Evolutionary conservation across 805 yeast species (phyloP), one percentile per base, ranked within the genome.

Genomic region (Saccharomycopsis sp.): DNA sequence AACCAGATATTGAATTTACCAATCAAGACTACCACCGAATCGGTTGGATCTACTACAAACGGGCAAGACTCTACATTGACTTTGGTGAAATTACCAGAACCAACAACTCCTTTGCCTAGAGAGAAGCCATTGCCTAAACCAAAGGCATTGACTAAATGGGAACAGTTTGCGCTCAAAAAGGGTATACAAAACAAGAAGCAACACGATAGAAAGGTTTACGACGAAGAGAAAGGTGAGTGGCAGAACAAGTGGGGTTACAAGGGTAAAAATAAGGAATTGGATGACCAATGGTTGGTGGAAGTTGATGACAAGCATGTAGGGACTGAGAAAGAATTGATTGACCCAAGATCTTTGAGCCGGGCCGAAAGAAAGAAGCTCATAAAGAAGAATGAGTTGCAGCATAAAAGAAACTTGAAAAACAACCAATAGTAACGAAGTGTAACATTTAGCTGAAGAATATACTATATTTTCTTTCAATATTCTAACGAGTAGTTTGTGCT

Each of bases 241-340:
- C 97, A 87, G 61, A 92, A 96, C 66, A 92, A 91, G 73, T 94
- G 99, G 99, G 99, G 99, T 61, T 92, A 87, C 76, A 85, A 87
- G 64, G 98, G 98, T 68, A 83, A 83, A 73, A 94, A 94, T 73
- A 92, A 94, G 75, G 82, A 83, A 24, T 68, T 84, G 64, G 98
- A 92, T 67, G 75, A 79, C 67, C 97, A 94, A 73, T 94, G 99
- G 99, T 78, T 90, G 68, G 97, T 92, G 58, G 99, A 94, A 74
- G 88, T 92, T 61, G 89, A 89, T 60, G 95, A 88, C 55, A 79
- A 84, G 64, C 84, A 78, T 29, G 79, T 80, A 67, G 79, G 78
- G 50, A 76, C 81, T 44, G 76, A 71, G 37, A 77, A 80, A 59
- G 95, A 87, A 65, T 75, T 89, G 64, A 75, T 89, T 51, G 97